A percentile compares a stretch with the other conserved stretches of the same genome.
Evolutionary conservation across 78 protist genomes (phyloP).

Genomic region (Protostelium mycophagum): DNA sequence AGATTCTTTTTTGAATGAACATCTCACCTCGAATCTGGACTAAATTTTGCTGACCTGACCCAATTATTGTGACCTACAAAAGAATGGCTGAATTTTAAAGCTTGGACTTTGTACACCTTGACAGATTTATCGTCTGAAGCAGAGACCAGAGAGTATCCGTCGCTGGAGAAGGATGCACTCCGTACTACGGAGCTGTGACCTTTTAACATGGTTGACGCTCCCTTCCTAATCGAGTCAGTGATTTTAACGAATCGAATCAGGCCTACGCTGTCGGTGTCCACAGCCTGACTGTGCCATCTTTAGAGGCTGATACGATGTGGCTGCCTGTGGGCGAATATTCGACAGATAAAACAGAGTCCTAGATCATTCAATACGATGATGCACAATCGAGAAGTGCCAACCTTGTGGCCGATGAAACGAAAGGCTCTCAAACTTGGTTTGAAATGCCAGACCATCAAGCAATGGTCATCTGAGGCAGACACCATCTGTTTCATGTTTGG

Average conservation of each 20-base stretch:
- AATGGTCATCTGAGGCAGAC: constrained; percentile 64
- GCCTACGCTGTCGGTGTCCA: constrained; percentile 73
- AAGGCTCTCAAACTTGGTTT: constrained; percentile 79
- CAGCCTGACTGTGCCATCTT: constrained; percentile 64
- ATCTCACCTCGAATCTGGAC: constrained; percentile 50
- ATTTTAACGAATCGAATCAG: neutral
- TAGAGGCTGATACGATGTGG: constrained; percentile 66
- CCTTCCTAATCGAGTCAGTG: constrained; percentile 5
- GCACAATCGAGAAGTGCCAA: neutral
- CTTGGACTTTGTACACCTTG: constrained; percentile 31
- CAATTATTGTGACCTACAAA: constrained; percentile 68
- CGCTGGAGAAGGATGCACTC: constrained; percentile 53
- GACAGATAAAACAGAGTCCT: constrained; percentile 56
- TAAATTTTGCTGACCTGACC: constrained; percentile 70
- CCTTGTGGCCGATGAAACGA: constrained; percentile 79
- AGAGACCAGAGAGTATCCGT: constrained; percentile 41
- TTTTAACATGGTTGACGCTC: constrained; percentile 28
- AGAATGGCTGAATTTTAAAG: neutral
- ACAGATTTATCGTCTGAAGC: constrained; percentile 80
- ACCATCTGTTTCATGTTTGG: constrained; percentile 79
- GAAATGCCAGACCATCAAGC: constrained; percentile 91
- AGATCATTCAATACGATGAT: neutral
- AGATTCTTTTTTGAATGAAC: neutral
- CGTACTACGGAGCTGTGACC: constrained; percentile 65
- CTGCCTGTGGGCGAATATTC: constrained; percentile 56